Evolutionary conservation across 129 eudicot species (phyloP), one percentile per base, ranked within the genome.

Genomic region (sunflower (Helianthus annuus)): DNA sequence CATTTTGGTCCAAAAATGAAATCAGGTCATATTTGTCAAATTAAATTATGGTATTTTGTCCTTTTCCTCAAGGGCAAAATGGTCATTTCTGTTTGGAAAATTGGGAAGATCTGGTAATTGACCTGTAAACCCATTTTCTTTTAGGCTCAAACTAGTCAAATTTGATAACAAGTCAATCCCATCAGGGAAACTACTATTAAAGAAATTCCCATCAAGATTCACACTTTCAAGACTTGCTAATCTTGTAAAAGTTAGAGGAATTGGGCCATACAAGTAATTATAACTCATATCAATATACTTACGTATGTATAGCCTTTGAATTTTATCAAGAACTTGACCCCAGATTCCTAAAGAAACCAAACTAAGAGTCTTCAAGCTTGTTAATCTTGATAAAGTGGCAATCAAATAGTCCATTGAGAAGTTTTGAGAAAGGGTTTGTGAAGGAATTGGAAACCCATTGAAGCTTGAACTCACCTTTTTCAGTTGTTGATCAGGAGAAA

Each of bases 371-470:
- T 73, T 87, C 79, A 87, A 76, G 73, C 87, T 84, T 70, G 80
- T 73, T 60, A 87, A 83, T 71, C 92, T 87, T 63, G 92, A 70
- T 55, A 87, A 74, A 44, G 92, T 87, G 45, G 87, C 83, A 69
- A 87, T 80, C 34, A 87, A 79, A 48, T 89, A 87, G 78, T 87
- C 92, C 83, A 84, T 82, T 7, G 92, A 87, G 69, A 84, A 87
- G 10, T 70, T 84, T 27, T 72, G 75, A 53, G 92, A 87, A 67
- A 87, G 49, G 12, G 89, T 81, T 66, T 66, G 79, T 81, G 73
- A 56, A n/a, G 79, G 84, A 64, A 78, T 27, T 55, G 88, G 51
- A 48, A 75, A 79, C 11, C 92, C 92, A 75, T 68, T 13, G 17
- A 81, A 87, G 29, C n/a, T 64, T 32, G 77, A 78, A 57, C 63